Base-by-base conservation (phyloP, 768 basidiomycete genomes). In the Boletus vinaceobasis region DNA sequence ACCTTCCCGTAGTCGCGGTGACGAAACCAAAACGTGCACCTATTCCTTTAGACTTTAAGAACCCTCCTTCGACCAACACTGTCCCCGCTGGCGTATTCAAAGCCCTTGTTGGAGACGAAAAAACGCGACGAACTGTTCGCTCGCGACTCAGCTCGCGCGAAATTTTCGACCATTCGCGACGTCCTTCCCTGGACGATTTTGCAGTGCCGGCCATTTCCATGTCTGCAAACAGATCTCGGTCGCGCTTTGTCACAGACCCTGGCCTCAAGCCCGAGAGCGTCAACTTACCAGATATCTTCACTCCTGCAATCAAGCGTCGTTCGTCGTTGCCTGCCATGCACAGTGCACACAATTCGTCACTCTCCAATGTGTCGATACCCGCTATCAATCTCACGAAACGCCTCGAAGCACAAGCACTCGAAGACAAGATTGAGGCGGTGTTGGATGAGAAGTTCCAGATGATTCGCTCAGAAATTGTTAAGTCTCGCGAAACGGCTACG, bases 1-100 rank as follows among this genome's bases (percentile, higher is more conserved):
- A 37, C 26, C 50, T 69, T 49, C 58, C 60, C 5, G 21, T 48
- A 0, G 62, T 59, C 23, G 48, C 60, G 15, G 50, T 56, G 23
- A 19, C 69, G 13, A 78, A 75, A 59, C 62, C 76, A 35, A 87
- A 83, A 66, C 86, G 87, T 42, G 82, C 88, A 7, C 90, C 88
- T 10, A 85, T 90, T 53, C 89, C 88, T 15, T 66, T 82, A n/a
- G 89, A 92, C 68, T 93, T 91, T 75, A 83, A 76, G 64, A 83
- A 83, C 54, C 78, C 83, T 17, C 69, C 77, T 13, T 79, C 79
- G 15, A 83, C 75, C 33, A 90, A 89, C 62, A 93, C 88, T 7
- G 86, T 92, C 9, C 91, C 91, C 19, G 91, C 91, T 33, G 89
- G 89, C 2, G 65, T 93, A 52, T 93, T 93, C 80, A 92, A 92